Percentiles rank a stretch among this genome's conserved stretches.
Conservation (phyloP, 352 stramenopile species). For the Globisporangium uncinulatum region DNA sequence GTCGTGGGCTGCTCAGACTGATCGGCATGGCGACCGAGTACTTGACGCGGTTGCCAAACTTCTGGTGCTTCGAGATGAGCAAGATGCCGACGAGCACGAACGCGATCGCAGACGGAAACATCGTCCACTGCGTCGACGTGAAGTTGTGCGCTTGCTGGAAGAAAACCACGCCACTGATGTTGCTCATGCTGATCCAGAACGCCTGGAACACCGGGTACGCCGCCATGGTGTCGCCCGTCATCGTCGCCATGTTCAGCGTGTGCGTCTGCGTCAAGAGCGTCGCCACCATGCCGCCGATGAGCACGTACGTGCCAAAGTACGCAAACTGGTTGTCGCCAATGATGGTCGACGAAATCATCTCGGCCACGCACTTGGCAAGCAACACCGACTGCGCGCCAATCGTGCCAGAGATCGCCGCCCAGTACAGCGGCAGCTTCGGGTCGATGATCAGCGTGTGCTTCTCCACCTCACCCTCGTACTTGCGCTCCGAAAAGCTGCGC, state of each 20-base stretch:
- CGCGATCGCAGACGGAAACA: slow-evolving; percentile 69
- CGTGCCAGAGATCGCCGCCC: slow-evolving; percentile 79
- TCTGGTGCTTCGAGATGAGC: slow-evolving; percentile 84
- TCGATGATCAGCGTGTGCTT: slow-evolving; percentile 85
- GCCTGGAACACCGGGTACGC: slow-evolving; percentile 83
- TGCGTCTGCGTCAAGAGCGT: slow-evolving; percentile 83
- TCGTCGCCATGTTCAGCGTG: slow-evolving; percentile 82
- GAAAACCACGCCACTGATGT: slow-evolving; percentile 84
- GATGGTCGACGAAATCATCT: slow-evolving; percentile 81
- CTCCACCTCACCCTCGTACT: slow-evolving; percentile 68
- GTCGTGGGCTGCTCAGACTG: slow-evolving; percentile 73
- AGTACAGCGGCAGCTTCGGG: slow-evolving; percentile 83
- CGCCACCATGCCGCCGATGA: slow-evolving; percentile 63
- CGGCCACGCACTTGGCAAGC: slow-evolving; percentile 79
- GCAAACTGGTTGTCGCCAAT: slow-evolving; percentile 81
- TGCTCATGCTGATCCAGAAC: slow-evolving; percentile 87
- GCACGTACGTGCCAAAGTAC: slow-evolving; percentile 82
- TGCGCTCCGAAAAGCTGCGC: slow-evolving; percentile 35
- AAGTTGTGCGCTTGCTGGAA: slow-evolving; percentile 86
- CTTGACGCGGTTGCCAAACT: slow-evolving; percentile 86
- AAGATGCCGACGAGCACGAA: slow-evolving; percentile 74
- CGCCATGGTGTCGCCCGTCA: slow-evolving; percentile 82
- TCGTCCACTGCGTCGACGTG: slow-evolving; percentile 74
- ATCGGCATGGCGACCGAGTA: slow-evolving; percentile 87
- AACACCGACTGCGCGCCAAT: slow-evolving; percentile 80